These are phyloP conservation scores for Umbelopsis vinacea DNA, from an alignment of 192 early-diverging fungal genomes.

Conservation along the genomic window DNA sequence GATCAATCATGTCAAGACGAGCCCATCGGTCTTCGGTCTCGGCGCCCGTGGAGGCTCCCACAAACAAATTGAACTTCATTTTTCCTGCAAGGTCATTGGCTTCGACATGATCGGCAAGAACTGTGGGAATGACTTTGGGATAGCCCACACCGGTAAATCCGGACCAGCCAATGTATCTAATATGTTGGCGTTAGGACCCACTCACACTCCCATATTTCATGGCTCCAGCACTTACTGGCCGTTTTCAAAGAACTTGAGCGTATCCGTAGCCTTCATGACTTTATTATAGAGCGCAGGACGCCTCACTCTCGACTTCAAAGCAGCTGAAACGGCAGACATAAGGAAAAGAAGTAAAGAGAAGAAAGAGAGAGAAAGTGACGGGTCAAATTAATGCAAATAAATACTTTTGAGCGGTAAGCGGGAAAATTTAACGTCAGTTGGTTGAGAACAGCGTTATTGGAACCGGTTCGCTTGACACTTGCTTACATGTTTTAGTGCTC, in stretches of 20 bases:
- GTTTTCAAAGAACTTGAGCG: conserved; percentile 43
- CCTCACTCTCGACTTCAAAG: conserved; percentile 38
- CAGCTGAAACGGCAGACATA: conserved; percentile 36
- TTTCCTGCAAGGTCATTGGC: conserved; percentile 47
- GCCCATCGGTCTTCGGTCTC: conserved; percentile 46
- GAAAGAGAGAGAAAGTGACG: not conserved
- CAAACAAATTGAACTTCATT: conserved; percentile 48
- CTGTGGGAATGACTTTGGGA: conserved; percentile 44
- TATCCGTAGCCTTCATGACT: conserved; percentile 40
- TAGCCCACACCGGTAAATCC: conserved; percentile 49
- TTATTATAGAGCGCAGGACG: conserved; percentile 40
- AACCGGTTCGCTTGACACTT: not conserved
- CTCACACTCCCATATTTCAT: not conserved
- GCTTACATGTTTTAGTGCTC: not conserved
- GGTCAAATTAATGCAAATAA: not conserved
- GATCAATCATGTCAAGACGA: conserved; percentile 45
- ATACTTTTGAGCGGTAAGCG: not conserved
- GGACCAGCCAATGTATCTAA: conserved; percentile 37
- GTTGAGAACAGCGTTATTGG: not conserved
- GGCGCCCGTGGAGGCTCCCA: conserved; percentile 42
- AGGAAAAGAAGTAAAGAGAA: not conserved
- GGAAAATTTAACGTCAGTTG: not conserved
- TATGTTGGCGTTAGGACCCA: not conserved
- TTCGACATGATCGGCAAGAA: conserved; percentile 49
- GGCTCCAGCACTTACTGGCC: conserved; percentile 37